A percentile compares a stretch with the other conserved stretches of the same genome.
Evolutionary conservation across 768 basidiomycete species (phyloP).

Genomic region (Leccinum fibrillosum): DNA sequence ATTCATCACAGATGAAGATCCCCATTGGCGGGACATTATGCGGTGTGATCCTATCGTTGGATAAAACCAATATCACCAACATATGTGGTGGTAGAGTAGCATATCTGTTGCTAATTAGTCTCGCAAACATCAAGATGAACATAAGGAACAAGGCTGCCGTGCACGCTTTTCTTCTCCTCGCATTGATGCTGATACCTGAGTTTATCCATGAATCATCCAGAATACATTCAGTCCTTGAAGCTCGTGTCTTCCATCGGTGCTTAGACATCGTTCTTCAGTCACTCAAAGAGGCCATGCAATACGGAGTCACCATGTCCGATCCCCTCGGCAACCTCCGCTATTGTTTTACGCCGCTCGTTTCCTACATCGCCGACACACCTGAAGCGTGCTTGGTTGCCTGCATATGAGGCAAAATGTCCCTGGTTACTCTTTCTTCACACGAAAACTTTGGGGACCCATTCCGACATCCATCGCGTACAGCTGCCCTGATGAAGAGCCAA

Average conservation of each 20-base stretch:
- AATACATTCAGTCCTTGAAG: not conserved
- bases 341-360: not conserved
- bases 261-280: not conserved
- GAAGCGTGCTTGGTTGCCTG: too few relatives aligned
- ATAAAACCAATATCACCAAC: not conserved
- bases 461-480: too few relatives aligned
- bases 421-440: too few relatives aligned
- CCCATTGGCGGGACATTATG: not conserved
- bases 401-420: too few relatives aligned
- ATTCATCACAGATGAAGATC: too few relatives aligned
- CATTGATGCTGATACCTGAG: not conserved
- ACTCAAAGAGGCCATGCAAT: not conserved
- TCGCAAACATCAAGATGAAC: not conserved
- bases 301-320: not conserved
- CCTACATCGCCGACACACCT: too few relatives aligned
- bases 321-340: not conserved
- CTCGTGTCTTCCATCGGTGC: not conserved
- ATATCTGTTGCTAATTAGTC: not conserved
- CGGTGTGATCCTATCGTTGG: not conserved
- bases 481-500: too few relatives aligned
- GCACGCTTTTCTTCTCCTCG: not conserved
- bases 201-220: not conserved
- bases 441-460: too few relatives aligned
- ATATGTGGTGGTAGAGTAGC: not conserved
- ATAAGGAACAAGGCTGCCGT: not conserved